These are phyloP conservation scores for Acmispon strigosus DNA, from an alignment of 306 rosid species.

Conservation along the genomic window DNA sequence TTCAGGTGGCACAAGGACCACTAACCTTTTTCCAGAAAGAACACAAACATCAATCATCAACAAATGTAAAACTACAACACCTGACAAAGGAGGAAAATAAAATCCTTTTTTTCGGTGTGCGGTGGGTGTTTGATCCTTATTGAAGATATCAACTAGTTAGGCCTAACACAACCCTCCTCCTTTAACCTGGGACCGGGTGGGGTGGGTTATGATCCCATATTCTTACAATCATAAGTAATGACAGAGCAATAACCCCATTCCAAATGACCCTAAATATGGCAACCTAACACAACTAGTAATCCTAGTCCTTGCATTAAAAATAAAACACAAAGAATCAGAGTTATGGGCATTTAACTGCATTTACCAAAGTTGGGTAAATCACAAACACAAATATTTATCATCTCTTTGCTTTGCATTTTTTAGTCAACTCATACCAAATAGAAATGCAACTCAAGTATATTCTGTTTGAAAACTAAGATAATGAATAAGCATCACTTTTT, in stretches of 20 bases:
- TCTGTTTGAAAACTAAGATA: slow-evolving; percentile 20
- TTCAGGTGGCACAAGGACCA: slow-evolving; percentile 1
- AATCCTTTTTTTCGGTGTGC: background rate
- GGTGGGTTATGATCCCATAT: background rate
- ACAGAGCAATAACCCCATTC: slow-evolving; percentile 16
- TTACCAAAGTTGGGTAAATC: slow-evolving; percentile 13
- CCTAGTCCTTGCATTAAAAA: slow-evolving; percentile 20
- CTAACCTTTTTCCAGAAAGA: background rate
- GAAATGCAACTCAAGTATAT: slow-evolving; percentile 14
- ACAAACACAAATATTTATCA: slow-evolving; percentile 17
- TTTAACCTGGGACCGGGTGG: no score
- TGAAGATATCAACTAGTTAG: no score
- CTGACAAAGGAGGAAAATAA: background rate
- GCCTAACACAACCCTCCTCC: no score
- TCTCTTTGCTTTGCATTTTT: no score
- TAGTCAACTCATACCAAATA: slow-evolving; percentile 25
- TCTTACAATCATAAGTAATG: slow-evolving; percentile 19
- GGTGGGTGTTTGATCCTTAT: no score
- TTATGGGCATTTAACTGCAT: slow-evolving; percentile 17
- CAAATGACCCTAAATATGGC: slow-evolving; percentile 19
- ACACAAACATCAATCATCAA: background rate
- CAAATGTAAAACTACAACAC: slow-evolving; percentile 10
- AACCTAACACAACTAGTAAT: slow-evolving; percentile 25
- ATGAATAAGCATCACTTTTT: slow-evolving; percentile 29
- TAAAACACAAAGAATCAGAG: background rate